Conservation (phyloP, 371 early-diverging fungal genomes). For the Mucor racemosus region DNA sequence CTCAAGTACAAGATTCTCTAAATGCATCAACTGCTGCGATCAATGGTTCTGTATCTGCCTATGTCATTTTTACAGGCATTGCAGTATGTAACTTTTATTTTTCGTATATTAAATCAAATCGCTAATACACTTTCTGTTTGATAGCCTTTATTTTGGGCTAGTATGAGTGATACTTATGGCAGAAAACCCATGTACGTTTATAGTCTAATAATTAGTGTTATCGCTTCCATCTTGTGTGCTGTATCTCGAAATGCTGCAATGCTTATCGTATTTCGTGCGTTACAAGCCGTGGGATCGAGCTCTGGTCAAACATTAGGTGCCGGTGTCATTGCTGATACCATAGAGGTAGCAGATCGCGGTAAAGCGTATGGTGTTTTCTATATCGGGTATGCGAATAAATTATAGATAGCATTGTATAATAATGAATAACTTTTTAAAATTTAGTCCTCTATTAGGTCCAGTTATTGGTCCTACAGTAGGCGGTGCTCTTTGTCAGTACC, state of each 20-base stretch:
- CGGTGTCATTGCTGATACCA: conserved; percentile 41
- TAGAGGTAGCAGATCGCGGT: conserved; percentile 30
- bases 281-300: conserved; percentile 71
- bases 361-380: conserved; percentile 40
- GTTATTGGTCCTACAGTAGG: conserved; percentile 64
- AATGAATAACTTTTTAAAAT: not conserved
- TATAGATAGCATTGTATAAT: not conserved
- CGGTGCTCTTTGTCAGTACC: conserved; percentile 51
- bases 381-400: conserved; percentile 8
- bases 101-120: not conserved
- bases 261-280: conserved; percentile 63
- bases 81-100: conserved; percentile 17
- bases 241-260: conserved; percentile 51
- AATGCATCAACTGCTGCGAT: conserved; percentile 30
- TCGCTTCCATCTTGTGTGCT: conserved; percentile 68
- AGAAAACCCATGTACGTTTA: conserved; percentile 63
- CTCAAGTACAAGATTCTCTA: conserved; percentile 35
- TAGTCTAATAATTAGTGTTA: conserved; percentile 56
- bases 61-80: conserved; percentile 36
- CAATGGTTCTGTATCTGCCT: conserved; percentile 41
- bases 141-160: conserved; percentile 67
- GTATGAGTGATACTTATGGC: conserved; percentile 65
- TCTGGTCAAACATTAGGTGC: conserved; percentile 62
- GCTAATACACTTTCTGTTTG: not conserved
- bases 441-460: conserved; percentile 47